Evolutionary conservation across 441 rosid genomes (phyloP), one percentile per base, ranked within the genome.

Genomic region (Mallotus repandus): DNA sequence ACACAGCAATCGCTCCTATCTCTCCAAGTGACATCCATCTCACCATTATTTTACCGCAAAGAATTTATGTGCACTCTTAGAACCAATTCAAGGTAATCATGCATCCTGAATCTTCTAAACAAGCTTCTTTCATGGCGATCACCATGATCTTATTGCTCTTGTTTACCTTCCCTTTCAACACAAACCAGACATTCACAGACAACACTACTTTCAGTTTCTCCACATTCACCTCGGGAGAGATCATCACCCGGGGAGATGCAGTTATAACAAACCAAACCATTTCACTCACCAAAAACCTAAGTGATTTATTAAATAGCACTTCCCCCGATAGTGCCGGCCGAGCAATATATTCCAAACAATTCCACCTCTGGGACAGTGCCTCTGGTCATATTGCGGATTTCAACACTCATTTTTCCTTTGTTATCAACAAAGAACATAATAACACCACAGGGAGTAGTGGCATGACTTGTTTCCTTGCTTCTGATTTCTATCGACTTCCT

Each of bases 401-500:
- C 70, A 56, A 64, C 54, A 77, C 79, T 3, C 68, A n/a, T 50
- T 84, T 84, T 71, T 14, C 75, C 46, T 79, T 78, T 25, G 10
- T 8, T 21, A 76, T 81, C 52, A 5, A 66, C 10, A 18, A 1
- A 14, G n/a, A n/a, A n/a, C n/a, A 16, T 9, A 63, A n/a, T 10
- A 18, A 4, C 0, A n/a, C 3, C 50, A 55, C 5, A 72, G 70
- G 5, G 8, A 73, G 73, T 56, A 73, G 73, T 56, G 83, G 87
- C 10, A 8, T 84, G 1, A 60, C 81, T 1, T 81, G 81, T 64
- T 81, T 84, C 29, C 74, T 84, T 0, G 75, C 78, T 6, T 71
- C 73, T 4, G 8, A 10, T 5, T 72, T 74, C 5, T 60, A 69
- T 15, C 14, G 18, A 16, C 69, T 76, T 10, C 74, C 32, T 29